Evolutionary conservation across 2,329 filamentous ascomycete species (phyloP).

Genomic region (Didymellaceae sp.): DNA sequence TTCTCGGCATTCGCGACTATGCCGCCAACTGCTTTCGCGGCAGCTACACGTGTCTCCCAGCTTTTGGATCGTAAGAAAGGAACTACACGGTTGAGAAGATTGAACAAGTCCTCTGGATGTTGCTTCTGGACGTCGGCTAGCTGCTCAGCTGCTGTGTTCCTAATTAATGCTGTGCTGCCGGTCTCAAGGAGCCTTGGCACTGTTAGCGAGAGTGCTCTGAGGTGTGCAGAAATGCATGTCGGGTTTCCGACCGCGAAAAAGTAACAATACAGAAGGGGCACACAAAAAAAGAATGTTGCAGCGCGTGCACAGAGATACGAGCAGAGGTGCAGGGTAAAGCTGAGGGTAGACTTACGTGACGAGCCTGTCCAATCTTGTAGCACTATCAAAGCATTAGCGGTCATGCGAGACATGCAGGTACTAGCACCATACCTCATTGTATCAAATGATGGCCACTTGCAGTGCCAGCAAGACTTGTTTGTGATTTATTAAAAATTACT

Average conservation of each 20-base stretch:
- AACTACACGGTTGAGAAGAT: constrained; percentile 90
- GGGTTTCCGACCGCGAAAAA: background rate
- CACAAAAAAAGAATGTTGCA: background rate
- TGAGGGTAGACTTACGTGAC: constrained; percentile 44
- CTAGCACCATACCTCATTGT: constrained; percentile 40
- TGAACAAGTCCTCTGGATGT: constrained; percentile 96
- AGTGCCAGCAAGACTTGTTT: constrained; percentile 17
- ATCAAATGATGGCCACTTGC: constrained; percentile 19
- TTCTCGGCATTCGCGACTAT: constrained; percentile 87
- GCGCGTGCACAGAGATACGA: background rate
- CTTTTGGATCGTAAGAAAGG: constrained; percentile 93
- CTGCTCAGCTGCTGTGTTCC: constrained; percentile 96
- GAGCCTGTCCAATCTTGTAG: constrained; percentile 48
- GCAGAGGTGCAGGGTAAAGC: constrained; percentile 8
- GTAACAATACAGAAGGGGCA: background rate
- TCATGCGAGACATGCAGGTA: constrained; percentile 34
- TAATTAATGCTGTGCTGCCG: constrained; percentile 92
- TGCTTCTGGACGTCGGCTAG: constrained; percentile 97
- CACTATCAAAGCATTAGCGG: constrained; percentile 46
- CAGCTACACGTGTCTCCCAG: constrained; percentile 94
- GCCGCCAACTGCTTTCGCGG: constrained; percentile 91
- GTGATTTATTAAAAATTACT: constrained; percentile 37
- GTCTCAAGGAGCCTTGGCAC: constrained; percentile 85
- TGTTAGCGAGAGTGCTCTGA: constrained; percentile 29
- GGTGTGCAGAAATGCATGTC: background rate